phyloP scores from a whole-genome alignment of 2,329 filamentous ascomycete species.

The Annulohypoxylon truncatum region DNA sequence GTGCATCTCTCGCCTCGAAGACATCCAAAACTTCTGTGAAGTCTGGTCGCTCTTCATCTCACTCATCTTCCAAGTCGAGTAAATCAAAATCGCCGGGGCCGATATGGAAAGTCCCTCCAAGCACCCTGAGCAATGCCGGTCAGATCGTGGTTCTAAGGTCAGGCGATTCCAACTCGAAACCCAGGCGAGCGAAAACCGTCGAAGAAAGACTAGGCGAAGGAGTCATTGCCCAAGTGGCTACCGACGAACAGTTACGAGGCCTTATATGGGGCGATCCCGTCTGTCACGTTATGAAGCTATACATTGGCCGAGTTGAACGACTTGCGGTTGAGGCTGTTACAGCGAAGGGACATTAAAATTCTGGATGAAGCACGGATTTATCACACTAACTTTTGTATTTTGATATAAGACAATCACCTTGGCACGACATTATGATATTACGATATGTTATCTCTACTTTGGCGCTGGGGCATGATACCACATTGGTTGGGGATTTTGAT shows the following conservation, averaged over 20 bases:
- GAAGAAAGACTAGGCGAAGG: slow-evolving; percentile 66
- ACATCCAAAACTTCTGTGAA: slow-evolving; percentile 46
- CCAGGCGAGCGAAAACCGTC: slow-evolving; percentile 60
- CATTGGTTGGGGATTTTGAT: slow-evolving; percentile 6
- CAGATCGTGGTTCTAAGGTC: slow-evolving; percentile 73
- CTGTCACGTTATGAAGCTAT: slow-evolving; percentile 83
- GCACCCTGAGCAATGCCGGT: slow-evolving; percentile 76
- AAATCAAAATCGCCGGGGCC: slow-evolving; percentile 50
- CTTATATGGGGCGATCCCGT: slow-evolving; percentile 86
- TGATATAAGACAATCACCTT: not conserved
- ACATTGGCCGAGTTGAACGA: slow-evolving; percentile 76
- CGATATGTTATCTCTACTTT: slow-evolving; percentile 17
- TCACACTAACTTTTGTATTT: not conserved
- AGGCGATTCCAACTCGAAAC: slow-evolving; percentile 54
- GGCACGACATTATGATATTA: slow-evolving; percentile 24
- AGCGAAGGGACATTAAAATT: slow-evolving; percentile 47
- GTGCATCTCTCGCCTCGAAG: slow-evolving; percentile 41
- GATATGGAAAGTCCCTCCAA: slow-evolving; percentile 73
- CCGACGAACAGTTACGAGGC: slow-evolving; percentile 73
- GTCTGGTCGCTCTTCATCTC: slow-evolving; percentile 33
- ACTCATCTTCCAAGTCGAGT: slow-evolving; percentile 33
- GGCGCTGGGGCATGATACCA: slow-evolving; percentile 38
- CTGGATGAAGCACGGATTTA: not conserved
- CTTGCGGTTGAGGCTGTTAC: slow-evolving; percentile 77
- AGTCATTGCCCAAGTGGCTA: slow-evolving; percentile 75